phyloP scores from a whole-genome alignment of 169 alveolate genomes.

The Plasmodium gaboni region DNA sequence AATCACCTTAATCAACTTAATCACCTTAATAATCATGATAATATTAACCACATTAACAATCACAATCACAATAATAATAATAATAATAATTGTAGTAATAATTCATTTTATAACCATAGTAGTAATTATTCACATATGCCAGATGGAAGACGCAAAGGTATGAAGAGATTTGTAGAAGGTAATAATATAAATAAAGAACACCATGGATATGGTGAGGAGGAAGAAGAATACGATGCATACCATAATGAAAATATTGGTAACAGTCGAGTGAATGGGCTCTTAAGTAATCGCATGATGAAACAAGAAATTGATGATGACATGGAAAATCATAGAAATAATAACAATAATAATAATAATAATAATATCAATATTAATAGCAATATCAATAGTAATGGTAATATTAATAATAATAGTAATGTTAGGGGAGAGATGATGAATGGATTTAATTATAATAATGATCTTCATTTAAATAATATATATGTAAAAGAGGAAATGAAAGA shows the following conservation, averaged over 20 bases:
- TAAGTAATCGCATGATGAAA: too few relatives aligned
- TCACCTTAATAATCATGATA: neutral
- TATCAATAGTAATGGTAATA: neutral
- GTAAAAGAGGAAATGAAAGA: conserved; percentile 20
- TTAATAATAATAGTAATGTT: neutral
- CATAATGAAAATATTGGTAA: neutral
- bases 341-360: neutral
- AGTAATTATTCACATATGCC: neutral
- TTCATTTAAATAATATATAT: neutral
- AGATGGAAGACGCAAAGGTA: too few relatives aligned
- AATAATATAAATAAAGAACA: too few relatives aligned
- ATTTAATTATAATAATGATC: neutral
- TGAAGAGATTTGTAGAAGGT: too few relatives aligned
- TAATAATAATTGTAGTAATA: neutral
- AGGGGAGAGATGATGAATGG: neutral
- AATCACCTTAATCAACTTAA: neutral
- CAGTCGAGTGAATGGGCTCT: too few relatives aligned
- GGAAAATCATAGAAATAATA: too few relatives aligned
- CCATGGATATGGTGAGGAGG: conserved; percentile 1
- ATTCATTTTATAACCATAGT: neutral
- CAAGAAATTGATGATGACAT: too few relatives aligned
- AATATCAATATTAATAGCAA: neutral
- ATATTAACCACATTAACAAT: neutral
- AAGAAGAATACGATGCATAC: neutral
- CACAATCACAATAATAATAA: neutral